phyloP scores from a whole-genome alignment of 2,329 filamentous ascomycete species.

The Fonsecaea pugnacius region DNA sequence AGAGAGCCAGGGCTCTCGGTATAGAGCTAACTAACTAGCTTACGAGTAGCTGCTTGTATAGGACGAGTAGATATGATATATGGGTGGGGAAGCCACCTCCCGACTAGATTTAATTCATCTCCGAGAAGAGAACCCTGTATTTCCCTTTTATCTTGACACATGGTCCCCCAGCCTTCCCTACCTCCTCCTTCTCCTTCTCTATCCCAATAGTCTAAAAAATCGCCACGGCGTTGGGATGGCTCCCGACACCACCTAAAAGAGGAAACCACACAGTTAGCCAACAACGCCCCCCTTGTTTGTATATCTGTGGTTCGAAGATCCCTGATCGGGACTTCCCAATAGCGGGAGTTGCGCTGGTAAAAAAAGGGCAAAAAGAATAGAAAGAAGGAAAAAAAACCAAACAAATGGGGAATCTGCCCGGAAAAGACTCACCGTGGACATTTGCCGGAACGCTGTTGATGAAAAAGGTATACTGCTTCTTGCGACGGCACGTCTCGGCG shows the following conservation, averaged over 20 bases:
- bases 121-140: too few species aligned
- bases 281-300: neutral
- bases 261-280: neutral
- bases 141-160: too few species aligned
- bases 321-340: neutral
- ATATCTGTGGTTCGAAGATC: too few species aligned
- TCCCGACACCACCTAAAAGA: neutral
- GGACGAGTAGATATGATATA: neutral
- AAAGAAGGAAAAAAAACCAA: neutral
- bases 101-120: too few species aligned
- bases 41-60: too few species aligned
- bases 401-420: too few species aligned
- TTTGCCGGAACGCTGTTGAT: slow-evolving; percentile 47
- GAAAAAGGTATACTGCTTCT: slow-evolving; percentile 47
- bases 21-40: too few species aligned
- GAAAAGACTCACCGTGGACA: neutral
- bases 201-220: neutral
- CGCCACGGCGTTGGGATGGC: slow-evolving; percentile 1
- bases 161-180: neutral
- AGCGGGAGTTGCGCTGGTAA: neutral
- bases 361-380: neutral
- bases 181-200: too few species aligned
- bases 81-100: neutral
- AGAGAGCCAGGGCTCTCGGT: neutral
- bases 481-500: slow-evolving; percentile 42